phyloP scores from a whole-genome alignment of 768 basidiomycete species.

The Gymnopilus junonius region DNA sequence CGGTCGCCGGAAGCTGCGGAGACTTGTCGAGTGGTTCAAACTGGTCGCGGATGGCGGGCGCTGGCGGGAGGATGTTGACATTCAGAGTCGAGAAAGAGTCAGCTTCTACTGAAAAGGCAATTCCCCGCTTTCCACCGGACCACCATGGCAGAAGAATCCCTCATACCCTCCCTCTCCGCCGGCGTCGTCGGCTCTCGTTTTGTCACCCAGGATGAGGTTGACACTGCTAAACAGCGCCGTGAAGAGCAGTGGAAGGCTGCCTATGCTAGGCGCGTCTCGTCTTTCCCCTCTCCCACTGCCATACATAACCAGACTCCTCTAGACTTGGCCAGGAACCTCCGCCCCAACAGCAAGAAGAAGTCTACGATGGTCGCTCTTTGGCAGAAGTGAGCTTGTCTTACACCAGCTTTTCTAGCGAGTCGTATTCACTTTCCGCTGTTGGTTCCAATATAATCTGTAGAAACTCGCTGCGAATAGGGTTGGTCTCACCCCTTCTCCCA shows the following conservation, averaged over 20 bases:
- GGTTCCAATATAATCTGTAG: constrained; percentile 53
- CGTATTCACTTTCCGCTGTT: constrained; percentile 53
- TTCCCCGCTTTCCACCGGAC: constrained; percentile 17
- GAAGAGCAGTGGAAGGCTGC: constrained; percentile 93
- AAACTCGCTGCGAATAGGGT: constrained; percentile 92
- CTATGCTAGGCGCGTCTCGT: constrained; percentile 66
- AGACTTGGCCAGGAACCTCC: constrained; percentile 89
- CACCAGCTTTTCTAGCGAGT: constrained; percentile 16
- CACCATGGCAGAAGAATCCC: constrained; percentile 50
- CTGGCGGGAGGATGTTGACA: constrained; percentile 39
- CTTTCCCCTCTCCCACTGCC: not conserved
- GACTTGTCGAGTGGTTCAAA: constrained; percentile 35
- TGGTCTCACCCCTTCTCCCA: constrained; percentile 23
- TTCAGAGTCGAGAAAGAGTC: constrained; percentile 16
- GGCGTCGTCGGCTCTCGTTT: constrained; percentile 84
- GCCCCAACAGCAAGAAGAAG: constrained; percentile 73
- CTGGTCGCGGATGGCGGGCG: constrained; percentile 40
- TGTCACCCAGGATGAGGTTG: constrained; percentile 79
- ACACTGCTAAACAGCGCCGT: constrained; percentile 66
- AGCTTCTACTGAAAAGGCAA: not conserved
- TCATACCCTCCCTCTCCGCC: constrained; percentile 72
- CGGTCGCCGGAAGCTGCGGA: constrained; percentile 36
- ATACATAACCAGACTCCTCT: constrained; percentile 8
- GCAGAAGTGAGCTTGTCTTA: constrained; percentile 73
- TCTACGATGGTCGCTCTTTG: constrained; percentile 82